Base-by-base conservation (phyloP, 306 rosid species). In the Quercus berberidifolia region DNA sequence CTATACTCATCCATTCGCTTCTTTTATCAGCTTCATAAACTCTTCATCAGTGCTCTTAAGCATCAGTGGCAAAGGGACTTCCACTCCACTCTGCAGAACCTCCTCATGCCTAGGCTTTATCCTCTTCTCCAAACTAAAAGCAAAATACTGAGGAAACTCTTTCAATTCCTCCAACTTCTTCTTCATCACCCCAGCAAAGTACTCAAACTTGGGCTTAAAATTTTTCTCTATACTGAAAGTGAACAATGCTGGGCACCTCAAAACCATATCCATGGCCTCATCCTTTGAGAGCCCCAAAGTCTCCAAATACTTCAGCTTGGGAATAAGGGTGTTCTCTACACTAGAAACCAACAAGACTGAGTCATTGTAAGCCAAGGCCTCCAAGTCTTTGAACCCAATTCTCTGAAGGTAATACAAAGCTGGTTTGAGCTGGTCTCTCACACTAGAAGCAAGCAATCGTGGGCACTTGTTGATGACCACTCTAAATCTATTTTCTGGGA, bases 71-170 rank as follows among this genome's bases (percentile, higher is more conserved):
- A 94, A 86, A 76, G 91, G 79, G 82, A 87, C 20, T 60, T 73
- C 71, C n/a, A 86, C 43, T 12, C 92, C 96, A 85, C 86, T 84
- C 71, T 79, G 55, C 78, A 84, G 81, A 57, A 79, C 78, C 80
- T 95, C 90, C 83, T 68, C 70, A 49, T 95, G 89, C 82, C 99
- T 92, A 18, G 97, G 93, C 81, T 85, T 94, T 41, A 94, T 92
- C 92, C 97, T 92, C 69, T 94, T 94, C 74, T 92, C 98, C 84
- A 94, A 80, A 76, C 98, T 94, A 63, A 94, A 94, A 2, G 97
- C 86, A 58, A 94, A 92, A 59, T 88, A 94, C 83, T 94, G 98
- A 77, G 98, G 98, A 69, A 94, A 94, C 23, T 81, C 92, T 78
- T 78, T 91, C 68, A 94, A 73, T 25, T 92, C 97, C 85, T 82